Base-by-base conservation (phyloP, 148 eudicot genomes). In the Euryodendron excelsum region DNA sequence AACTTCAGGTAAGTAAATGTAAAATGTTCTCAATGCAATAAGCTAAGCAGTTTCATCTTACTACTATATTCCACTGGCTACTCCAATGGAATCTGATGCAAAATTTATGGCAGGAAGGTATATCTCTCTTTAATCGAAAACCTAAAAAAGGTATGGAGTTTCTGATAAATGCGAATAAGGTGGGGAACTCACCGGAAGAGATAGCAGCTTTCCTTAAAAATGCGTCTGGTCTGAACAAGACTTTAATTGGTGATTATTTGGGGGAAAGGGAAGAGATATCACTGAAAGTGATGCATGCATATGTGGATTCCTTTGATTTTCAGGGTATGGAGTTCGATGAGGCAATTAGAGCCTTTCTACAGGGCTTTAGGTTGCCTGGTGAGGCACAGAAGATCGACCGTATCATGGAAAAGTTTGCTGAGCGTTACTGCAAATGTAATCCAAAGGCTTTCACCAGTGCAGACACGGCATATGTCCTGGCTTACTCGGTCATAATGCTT, bases 321-420 rank as follows among this genome's bases (percentile, higher is more conserved):
- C 94, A 90, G 82, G 88, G 82, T 25, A 85, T 83, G 93, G 89
- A 91, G 83, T 87, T 96, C 69, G 99, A 96, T 76, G 98, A 93
- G 87, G 97, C 99, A 53, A 91, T 96, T 67, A 89, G 97, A 85
- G 84, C 77, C 76, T 91, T 96, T 78, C 83, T 96, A 76, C 94
- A 85, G 88, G 98, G 99, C 66, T 96, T 96, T 85, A 88, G 99
- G 80, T 82, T 96, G 82, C 99, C 99, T 69, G 99, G 99, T 64
- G 99, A 96, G 87, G 99, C 99, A 72, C 98, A 94, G 82, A 94
- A 94, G 85, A 94, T 94, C 80, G 98, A 94, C 61, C 88, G 98
- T 48, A 92, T 96, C 21, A 92, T 96, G 98, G 99, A 96, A 79
- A 96, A 96, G 80, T 96, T 96, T 90, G 91, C 99, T 53, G 98